phyloP scores from a whole-genome alignment of 345 rosid genomes.

The Euphorbia peplus region DNA sequence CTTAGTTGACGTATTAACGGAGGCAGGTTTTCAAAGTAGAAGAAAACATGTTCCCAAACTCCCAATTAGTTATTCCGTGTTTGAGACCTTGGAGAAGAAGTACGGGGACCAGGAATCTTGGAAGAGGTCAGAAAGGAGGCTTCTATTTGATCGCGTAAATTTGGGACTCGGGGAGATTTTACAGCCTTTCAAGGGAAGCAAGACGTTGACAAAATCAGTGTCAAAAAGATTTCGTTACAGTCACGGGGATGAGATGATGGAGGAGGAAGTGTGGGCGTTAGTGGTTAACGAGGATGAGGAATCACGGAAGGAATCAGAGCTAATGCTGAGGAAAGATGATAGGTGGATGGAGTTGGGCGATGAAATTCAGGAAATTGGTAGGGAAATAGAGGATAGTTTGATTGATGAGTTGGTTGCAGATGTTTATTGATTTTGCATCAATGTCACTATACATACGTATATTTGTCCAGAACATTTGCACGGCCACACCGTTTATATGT shows the following conservation, averaged over 20 bases:
- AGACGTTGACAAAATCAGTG: slow-evolving; percentile 45
- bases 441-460: too few relatives aligned
- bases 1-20: slow-evolving; percentile 53
- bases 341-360: slow-evolving; percentile 56
- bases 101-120: slow-evolving; percentile 56
- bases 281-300: slow-evolving; percentile 45
- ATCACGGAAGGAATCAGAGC: slow-evolving; percentile 32
- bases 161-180: slow-evolving; percentile 44
- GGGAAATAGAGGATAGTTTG: slow-evolving; percentile 64
- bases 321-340: slow-evolving; percentile 45
- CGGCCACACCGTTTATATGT: too few relatives aligned
- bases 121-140: slow-evolving; percentile 70
- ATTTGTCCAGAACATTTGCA: too few relatives aligned
- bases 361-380: slow-evolving; percentile 49
- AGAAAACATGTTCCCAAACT: slow-evolving; percentile 33
- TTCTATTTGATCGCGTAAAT: slow-evolving; percentile 67
- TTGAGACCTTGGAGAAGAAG: slow-evolving; percentile 76
- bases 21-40: slow-evolving; percentile 45
- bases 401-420: slow-evolving; percentile 66
- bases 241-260: slow-evolving; percentile 29
- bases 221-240: slow-evolving; percentile 37
- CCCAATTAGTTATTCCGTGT: slow-evolving; percentile 41
- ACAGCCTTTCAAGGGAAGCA: slow-evolving; percentile 38
- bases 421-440: neutral
- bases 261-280: slow-evolving; percentile 52